These are phyloP conservation scores for Cinnamomum chago DNA, from an alignment of 164 flowering plant genomes.

Conservation along the genomic window DNA sequence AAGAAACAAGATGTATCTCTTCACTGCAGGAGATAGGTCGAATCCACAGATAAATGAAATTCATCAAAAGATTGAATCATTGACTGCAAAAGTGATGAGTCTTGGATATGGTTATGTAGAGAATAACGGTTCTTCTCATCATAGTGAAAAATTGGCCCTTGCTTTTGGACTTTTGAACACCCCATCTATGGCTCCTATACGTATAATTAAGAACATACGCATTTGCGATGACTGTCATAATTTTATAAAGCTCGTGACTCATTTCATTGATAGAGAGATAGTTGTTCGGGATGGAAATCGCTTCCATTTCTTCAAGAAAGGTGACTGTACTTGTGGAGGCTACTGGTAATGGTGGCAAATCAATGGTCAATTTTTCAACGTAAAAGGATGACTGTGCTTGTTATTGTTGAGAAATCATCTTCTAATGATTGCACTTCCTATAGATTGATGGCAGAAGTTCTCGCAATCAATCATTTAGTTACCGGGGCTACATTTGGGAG, in stretches of 20 bases:
- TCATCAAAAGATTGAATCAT: conserved; percentile 26
- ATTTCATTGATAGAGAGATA: conserved; percentile 30
- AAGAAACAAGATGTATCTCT: conserved; percentile 30
- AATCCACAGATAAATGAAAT: conserved; percentile 36
- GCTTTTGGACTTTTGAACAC: conserved; percentile 42
- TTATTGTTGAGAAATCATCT: too few relatives aligned
- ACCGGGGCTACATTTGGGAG: too few relatives aligned
- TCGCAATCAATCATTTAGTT: too few relatives aligned
- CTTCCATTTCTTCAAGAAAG: conserved; percentile 41
- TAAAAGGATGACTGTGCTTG: too few relatives aligned
- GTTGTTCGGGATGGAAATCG: conserved; percentile 47
- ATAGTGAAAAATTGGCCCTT: conserved; percentile 23
- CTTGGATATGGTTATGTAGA: conserved; percentile 17
- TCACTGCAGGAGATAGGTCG: conserved; percentile 33
- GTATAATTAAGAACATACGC: conserved; percentile 36
- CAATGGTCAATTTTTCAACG: too few relatives aligned
- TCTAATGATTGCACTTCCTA: too few relatives aligned
- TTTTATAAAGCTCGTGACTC: conserved; percentile 30
- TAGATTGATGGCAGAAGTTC: too few relatives aligned
- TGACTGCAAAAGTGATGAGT: conserved; percentile 17
- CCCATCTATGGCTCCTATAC: conserved; percentile 35
- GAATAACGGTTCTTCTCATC: conserved; percentile 8
- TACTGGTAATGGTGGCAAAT: conserved; percentile 22
- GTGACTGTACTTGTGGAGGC: conserved; percentile 43
- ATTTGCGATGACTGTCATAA: conserved; percentile 46